Evolutionary conservation across 208 protist species (phyloP).

Genomic region (Novymonas esmeraldas): DNA sequence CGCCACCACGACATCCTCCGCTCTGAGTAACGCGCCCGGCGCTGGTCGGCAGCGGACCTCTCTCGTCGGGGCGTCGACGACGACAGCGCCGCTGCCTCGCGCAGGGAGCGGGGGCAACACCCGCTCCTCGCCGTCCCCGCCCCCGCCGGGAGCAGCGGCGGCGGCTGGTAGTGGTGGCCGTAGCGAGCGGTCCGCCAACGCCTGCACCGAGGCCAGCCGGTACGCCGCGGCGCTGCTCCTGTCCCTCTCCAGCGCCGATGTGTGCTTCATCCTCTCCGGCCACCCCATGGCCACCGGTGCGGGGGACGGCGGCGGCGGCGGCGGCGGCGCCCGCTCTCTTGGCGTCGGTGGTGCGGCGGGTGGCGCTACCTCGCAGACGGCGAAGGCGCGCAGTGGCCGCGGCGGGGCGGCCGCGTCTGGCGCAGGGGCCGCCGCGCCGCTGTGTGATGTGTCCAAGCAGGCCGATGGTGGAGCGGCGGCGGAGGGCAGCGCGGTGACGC

Average conservation of each 20-base stretch:
- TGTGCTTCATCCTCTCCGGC: slow-evolving; percentile 15
- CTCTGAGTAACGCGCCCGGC: background rate
- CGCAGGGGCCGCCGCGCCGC: background rate
- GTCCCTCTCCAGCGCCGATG: slow-evolving; percentile 31
- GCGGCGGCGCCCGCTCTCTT: background rate
- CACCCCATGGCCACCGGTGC: background rate
- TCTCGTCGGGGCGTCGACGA: background rate
- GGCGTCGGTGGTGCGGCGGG: background rate
- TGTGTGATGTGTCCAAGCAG: background rate
- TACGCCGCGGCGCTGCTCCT: slow-evolving; percentile 55
- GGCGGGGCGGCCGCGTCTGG: background rate
- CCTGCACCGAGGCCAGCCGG: slow-evolving; percentile 61
- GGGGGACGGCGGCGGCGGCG: background rate
- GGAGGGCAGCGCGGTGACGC: background rate
- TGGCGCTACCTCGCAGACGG: background rate
- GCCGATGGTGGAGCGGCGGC: background rate
- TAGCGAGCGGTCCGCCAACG: slow-evolving; percentile 32
- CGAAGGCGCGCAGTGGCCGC: background rate
- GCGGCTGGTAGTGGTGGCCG: background rate
- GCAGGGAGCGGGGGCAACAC: background rate
- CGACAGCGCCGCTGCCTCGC: background rate
- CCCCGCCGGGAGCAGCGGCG: background rate
- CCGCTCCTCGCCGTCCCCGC: background rate
- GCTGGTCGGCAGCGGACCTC: slow-evolving; percentile 1
- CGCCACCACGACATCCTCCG: background rate